phyloP scores from a whole-genome alignment of 2,329 filamentous ascomycete genomes.

The Penicillium aurantiogriseum region DNA sequence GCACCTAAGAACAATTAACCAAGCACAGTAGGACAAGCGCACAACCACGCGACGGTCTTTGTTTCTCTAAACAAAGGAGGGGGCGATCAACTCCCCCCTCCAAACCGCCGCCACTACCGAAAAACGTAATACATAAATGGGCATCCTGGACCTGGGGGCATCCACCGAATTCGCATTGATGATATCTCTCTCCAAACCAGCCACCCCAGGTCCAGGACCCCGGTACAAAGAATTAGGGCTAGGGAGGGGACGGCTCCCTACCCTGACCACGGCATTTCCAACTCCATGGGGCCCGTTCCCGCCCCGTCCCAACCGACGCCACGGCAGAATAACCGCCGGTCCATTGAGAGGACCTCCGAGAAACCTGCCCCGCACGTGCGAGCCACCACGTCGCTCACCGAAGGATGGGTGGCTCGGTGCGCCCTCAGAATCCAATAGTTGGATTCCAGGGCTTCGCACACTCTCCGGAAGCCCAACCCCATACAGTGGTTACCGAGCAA shows the following conservation, averaged over 20 bases:
- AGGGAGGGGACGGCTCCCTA: conserved; percentile 9
- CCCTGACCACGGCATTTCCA: conserved; percentile 20
- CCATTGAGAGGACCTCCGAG: conserved; percentile 24
- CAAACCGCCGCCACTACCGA: not conserved
- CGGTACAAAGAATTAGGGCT: not conserved
- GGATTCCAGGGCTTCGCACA: conserved; percentile 27
- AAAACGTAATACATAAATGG: not conserved
- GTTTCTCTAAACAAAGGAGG: not conserved
- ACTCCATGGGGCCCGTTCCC: conserved; percentile 32
- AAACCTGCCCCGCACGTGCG: conserved; percentile 33
- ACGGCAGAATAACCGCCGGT: conserved; percentile 29
- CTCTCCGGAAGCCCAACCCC: conserved; percentile 16
- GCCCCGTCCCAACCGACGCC: conserved; percentile 37
- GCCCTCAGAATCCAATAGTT: conserved; percentile 34
- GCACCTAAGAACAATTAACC: not conserved
- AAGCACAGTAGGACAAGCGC: not conserved
- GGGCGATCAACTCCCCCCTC: conserved; percentile 2
- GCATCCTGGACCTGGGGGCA: conserved; percentile 4
- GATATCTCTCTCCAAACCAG: not conserved
- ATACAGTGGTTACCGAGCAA: conserved; percentile 20
- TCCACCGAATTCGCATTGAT: not conserved
- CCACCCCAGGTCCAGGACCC: conserved; percentile 5
- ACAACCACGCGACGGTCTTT: not conserved
- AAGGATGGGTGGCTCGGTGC: conserved; percentile 32
- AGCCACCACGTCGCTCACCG: conserved; percentile 17